Percentiles rank a stretch among this genome's conserved stretches.
Evolutionary conservation across 179 eudicot species (phyloP).

Genomic region (Silene coronaria): DNA sequence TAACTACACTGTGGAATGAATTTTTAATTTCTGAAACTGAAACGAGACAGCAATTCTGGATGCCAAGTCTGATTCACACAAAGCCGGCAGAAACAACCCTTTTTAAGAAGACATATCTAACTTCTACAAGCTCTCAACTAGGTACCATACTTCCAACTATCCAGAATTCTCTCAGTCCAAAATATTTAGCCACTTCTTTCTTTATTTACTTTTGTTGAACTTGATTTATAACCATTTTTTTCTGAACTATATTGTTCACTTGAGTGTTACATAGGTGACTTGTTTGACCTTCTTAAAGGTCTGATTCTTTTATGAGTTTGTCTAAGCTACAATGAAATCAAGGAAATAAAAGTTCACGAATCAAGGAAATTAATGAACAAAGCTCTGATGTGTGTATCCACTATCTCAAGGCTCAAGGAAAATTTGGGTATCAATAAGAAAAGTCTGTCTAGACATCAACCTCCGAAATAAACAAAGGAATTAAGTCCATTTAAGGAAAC

Average conservation of each 20-base stretch:
- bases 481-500: neutral
- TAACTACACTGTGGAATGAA: neutral
- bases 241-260: neutral
- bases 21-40: neutral
- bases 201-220: neutral
- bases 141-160: neutral
- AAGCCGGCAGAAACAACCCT: neutral
- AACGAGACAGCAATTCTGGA: neutral
- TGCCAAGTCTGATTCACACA: neutral
- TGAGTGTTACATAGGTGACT: neutral
- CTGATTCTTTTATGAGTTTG: neutral
- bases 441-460: neutral
- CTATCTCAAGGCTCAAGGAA: neutral
- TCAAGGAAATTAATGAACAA: neutral
- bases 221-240: neutral
- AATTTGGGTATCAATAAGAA: neutral
- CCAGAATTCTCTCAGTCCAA: neutral
- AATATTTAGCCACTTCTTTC: neutral
- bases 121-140: neutral
- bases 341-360: neutral
- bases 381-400: neutral
- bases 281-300: neutral
- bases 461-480: neutral
- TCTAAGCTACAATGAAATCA: neutral
- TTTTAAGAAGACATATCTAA: neutral